Base-by-base conservation (phyloP, 306 rosid genomes). In the Luffa acutangula region DNA sequence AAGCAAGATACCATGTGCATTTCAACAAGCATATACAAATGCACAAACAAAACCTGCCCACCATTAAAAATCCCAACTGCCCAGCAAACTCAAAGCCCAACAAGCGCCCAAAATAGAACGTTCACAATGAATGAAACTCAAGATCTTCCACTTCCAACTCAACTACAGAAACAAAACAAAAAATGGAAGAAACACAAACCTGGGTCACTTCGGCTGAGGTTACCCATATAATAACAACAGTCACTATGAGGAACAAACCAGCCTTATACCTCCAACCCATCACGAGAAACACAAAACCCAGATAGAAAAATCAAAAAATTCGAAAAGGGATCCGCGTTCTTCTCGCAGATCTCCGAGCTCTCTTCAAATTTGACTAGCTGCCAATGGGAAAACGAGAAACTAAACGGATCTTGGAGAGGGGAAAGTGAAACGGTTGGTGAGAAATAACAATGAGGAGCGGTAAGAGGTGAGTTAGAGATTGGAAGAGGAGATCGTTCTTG, bases 181-280 rank as follows among this genome's bases (percentile, higher is more conserved):
- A 59, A 15, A 53, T 1, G 17, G 73, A 11, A 9, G 1, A 53
- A 57, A 58, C 39, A 77, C 82, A 18, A 78, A 92, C 99, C 97
- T 96, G 99, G 49, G 99, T 95, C 52, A 95, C 97, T 88, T 95
- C 99, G 39, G 99, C 97, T 20, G 99, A 95, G 83, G 88, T 82
- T 21, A 95, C 98, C 99, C 99, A 96, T 56, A 93, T 96, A 80
- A 96, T 69, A 74, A 96, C 96, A 60, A 93, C 99, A 64, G 92
- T 87, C 42, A 76, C 96, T 82, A 93, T 91, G 48, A 93, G 93
- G 81, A 90, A 84, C 87, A 96, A 84, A 49, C 97, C 99, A 71
- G 91, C 93, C 58, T 86, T 93, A 53, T 91, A 96, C 78, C 86
- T 96, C 93, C 90, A 93, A 82, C 91, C 91, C 98, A 91, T 91